phyloP scores from a whole-genome alignment of 1,284 basidiomycete species.

The Leccinum huronense region DNA sequence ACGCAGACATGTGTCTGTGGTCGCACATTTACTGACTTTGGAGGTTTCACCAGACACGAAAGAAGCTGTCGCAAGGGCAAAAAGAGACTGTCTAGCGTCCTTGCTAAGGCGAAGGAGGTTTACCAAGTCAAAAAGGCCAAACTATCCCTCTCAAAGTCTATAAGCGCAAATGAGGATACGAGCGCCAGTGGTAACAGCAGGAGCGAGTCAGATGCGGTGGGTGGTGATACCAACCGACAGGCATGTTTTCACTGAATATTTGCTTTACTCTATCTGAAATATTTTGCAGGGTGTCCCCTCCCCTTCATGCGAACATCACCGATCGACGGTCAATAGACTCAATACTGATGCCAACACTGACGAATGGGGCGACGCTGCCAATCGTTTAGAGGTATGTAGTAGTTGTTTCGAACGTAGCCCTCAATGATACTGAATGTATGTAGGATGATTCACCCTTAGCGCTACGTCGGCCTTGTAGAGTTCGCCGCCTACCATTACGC shows the following conservation, averaged over 20 bases:
- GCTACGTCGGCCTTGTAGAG: not conserved
- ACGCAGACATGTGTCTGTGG: not conserved
- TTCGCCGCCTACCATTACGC: not conserved
- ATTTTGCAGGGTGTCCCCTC: not conserved
- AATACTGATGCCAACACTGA: not conserved
- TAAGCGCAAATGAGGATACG: not conserved
- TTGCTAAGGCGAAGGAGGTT: not conserved
- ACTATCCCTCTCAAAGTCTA: not conserved
- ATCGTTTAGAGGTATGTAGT: not conserved
- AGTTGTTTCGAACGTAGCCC: not conserved
- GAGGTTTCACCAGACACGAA: not conserved
- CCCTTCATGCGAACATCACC: not conserved
- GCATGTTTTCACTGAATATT: not conserved
- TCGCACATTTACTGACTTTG: not conserved
- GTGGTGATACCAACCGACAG: not conserved
- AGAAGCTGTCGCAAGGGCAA: not conserved
- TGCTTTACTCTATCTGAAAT: not conserved
- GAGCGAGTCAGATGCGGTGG: not conserved
- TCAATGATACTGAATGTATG: not conserved
- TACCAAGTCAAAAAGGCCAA: not conserved
- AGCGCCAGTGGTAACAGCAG: not conserved
- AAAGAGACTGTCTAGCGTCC: not conserved
- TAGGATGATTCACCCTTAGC: not conserved
- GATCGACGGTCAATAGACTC: not conserved
- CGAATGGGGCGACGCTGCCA: not conserved